Conservation (phyloP, 306 rosid genomes). For the Vigna mungo region DNA sequence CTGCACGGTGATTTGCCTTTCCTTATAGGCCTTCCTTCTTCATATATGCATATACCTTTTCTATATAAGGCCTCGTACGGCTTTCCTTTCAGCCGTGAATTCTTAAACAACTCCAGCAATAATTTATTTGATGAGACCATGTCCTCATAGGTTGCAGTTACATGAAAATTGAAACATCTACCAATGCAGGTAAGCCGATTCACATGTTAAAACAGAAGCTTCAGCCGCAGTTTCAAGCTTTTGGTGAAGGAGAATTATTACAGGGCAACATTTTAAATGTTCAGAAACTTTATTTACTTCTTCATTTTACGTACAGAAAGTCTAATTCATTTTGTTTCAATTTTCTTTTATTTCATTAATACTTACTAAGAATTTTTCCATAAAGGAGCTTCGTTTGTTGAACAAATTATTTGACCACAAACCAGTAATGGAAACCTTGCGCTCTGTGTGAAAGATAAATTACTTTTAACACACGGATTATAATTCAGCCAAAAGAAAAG, state of each 20-base stretch:
- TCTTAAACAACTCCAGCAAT: neutral
- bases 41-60: neutral
- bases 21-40: neutral
- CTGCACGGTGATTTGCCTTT: neutral
- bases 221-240: neutral
- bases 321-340: neutral
- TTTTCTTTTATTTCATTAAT: no score
- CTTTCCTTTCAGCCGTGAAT: neutral
- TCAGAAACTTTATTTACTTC: neutral
- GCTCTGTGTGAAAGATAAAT: neutral
- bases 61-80: neutral
- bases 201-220: neutral
- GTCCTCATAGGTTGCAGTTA: neutral
- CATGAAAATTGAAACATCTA: slow-evolving; percentile 4
- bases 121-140: neutral
- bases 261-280: neutral
- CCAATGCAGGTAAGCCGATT: neutral
- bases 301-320: neutral
- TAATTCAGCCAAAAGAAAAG: neutral
- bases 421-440: neutral
- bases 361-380: neutral
- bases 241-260: neutral
- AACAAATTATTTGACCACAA: neutral
- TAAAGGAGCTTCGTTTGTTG: neutral
- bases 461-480: neutral